Evolutionary conservation across 768 basidiomycete genomes (phyloP), one percentile per base, ranked within the genome.

Genomic region (Russula sp.): DNA sequence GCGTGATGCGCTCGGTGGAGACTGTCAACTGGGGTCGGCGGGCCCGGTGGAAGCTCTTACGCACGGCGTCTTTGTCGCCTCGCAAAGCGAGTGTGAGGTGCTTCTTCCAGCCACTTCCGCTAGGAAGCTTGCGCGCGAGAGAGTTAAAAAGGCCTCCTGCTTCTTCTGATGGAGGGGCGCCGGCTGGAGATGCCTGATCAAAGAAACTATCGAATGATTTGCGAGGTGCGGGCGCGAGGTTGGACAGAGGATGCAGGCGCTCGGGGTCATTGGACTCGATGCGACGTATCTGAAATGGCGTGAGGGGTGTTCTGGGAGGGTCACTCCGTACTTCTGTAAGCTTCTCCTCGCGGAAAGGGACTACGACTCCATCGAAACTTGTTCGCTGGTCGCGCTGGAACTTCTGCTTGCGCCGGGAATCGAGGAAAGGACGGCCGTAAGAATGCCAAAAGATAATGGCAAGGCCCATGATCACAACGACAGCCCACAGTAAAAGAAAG

Each of bases 381-480:
- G 54, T n/a, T 58, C 69, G 67, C 50, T 55, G 62, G 63, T 67
- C 61, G 40, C 59, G 65, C 59, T 63, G 34, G 72, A 73, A 59
- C 71, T 70, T 69, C 71, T 72, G 63, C 83, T 74, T 30, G 75
- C 80, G 57, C 82, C 78, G 32, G 83, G 82, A 32, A 82, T 63
- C 74, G 76, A 76, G 9, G 38, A 60, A 30, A 16, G 72, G 71
- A 48, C 76, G 79, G 30, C 80, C 84, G 71, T 83, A 86, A 4
- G 88, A 81, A 71, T 91, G 82, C 89, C 89, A 92, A 55, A 88
- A 76, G 49, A 94, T 77, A 70, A 92, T 76, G 62, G 71, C 72
- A 32, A 92, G 71, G 16, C 83, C 95, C 82, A 95, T 89, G 63
- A 96, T 71, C 32, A 94, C 86, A 51, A 97, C 91, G 42, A 92